Percentiles rank a stretch among this genome's conserved stretches.
These are phyloP conservation scores for Plantago lanceolata DNA, from an alignment of 305 asterid species.

Conservation along the genomic window DNA sequence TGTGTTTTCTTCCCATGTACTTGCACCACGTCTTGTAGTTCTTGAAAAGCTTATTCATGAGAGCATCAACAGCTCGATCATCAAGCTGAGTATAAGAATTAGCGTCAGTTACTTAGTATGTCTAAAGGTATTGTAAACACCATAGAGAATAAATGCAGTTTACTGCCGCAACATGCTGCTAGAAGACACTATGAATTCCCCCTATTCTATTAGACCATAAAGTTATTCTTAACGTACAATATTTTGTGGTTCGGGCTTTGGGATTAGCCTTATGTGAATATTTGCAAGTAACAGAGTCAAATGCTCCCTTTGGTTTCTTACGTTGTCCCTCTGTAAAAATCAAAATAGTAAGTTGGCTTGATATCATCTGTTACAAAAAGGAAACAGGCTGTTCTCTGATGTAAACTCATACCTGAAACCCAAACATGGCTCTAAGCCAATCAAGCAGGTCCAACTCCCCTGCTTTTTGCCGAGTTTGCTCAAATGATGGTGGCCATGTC, in stretches of 20 bases:
- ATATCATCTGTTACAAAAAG: slow-evolving; percentile 25
- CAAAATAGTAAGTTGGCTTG: slow-evolving; percentile 21
- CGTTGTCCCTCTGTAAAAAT: slow-evolving; percentile 77
- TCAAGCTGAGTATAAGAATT: slow-evolving; percentile 58
- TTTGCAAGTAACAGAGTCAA: slow-evolving; percentile 79
- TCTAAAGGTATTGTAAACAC: slow-evolving; percentile 12
- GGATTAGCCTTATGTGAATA: slow-evolving; percentile 78
- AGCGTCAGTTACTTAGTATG: slow-evolving; percentile 22
- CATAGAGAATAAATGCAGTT: slow-evolving; percentile 17
- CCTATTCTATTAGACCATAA: slow-evolving; percentile 22
- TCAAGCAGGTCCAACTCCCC: slow-evolving; percentile 93
- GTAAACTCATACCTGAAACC: slow-evolving; percentile 74
- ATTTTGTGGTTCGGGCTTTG: slow-evolving; percentile 82
- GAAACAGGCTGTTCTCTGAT: slow-evolving; percentile 22
- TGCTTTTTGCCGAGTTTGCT: slow-evolving; percentile 66
- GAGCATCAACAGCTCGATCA: slow-evolving; percentile 92
- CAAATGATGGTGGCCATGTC: slow-evolving; percentile 80
- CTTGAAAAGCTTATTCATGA: slow-evolving; percentile 87
- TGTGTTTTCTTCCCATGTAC: slow-evolving; percentile 87
- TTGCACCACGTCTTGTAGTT: slow-evolving; percentile 99
- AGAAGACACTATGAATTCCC: not conserved
- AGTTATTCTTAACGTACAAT: slow-evolving; percentile 43
- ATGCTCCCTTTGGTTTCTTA: slow-evolving; percentile 96
- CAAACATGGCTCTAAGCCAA: slow-evolving; percentile 97
- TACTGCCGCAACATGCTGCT: no score